Evolutionary conservation across 306 rosid species (phyloP), one percentile per base, ranked within the genome.

Genomic region (Acacia acuminata): DNA sequence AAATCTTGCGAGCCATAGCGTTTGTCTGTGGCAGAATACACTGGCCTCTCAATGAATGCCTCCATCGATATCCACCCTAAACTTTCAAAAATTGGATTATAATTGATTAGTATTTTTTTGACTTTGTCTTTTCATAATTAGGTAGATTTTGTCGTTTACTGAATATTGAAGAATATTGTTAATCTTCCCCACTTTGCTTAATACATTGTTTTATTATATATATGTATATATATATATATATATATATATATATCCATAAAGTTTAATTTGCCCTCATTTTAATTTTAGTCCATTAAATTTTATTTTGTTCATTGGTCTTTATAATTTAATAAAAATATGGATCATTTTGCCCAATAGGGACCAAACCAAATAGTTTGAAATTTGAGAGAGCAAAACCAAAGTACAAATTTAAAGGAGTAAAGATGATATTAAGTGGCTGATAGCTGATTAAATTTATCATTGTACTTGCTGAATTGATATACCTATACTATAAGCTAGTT

Each of bases 271-370:
- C 0, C 1, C 7, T 36, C 1, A 36, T 36, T 36, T 36, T 36
- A 0, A 36, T 36, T 5, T 38, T 5, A 38, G 5, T 6, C 0
- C 8, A 38, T 38, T 0, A 38, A 38, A 1, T 38, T 38, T 38
- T 0, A 38, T 38, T 38, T 36, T 38, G 1, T 38, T 38, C 1
- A 38, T 38, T 38, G 1, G 0, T 6, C 1, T 0, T 38, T 38
- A 38, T 38, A 38, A 38, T 38, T 38, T 0, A 6, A 38, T 38
- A 38, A 38, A 38, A 38, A 38, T 0, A 38, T 38, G 0, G 8
- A 38, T 38, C 8, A 38, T 38, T 38, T 38, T 6, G 0, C 8
- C 0, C 7, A 0, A 38, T 1, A 1, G 0, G 8, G 8, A 6
- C 8, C 8, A 38, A 38, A 38, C 42, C 8, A 0, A 38, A 38